phyloP scores from a whole-genome alignment of 306 rosid genomes.

The Aeschynomene evenia region DNA sequence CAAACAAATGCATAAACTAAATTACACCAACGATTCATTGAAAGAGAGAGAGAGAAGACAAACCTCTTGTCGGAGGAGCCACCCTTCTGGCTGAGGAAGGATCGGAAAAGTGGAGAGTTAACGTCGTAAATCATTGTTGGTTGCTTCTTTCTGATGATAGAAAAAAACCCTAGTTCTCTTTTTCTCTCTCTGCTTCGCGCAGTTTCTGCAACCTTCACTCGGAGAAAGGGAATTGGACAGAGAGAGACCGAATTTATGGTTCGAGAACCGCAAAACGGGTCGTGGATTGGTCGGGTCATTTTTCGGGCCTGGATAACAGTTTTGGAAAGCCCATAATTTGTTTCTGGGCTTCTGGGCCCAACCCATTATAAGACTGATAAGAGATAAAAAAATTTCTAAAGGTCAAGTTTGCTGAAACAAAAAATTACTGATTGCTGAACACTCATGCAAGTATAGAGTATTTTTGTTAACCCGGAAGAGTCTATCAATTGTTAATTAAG shows the following conservation, averaged over 20 bases:
- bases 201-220: not conserved
- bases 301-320: not conserved
- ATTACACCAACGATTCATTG: not conserved
- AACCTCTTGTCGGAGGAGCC: conserved; percentile 94
- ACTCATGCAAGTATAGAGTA: too few relatives aligned
- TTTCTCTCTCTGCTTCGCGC: not conserved
- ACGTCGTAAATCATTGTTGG: conserved; percentile 94
- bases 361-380: too few relatives aligned
- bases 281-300: not conserved
- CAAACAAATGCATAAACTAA: not conserved
- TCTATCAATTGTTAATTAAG: too few relatives aligned
- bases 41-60: not conserved
- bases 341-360: not conserved
- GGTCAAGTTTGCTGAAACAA: too few relatives aligned
- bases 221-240: too few relatives aligned
- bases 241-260: not conserved
- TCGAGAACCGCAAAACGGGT: not conserved
- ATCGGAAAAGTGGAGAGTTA: conserved; percentile 93
- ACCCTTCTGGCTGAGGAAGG: conserved; percentile 99
- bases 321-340: not conserved
- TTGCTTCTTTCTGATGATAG: not conserved
- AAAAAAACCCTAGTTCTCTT: conserved; percentile 46
- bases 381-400: too few relatives aligned
- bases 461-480: too few relatives aligned
- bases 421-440: too few relatives aligned